phyloP scores from a whole-genome alignment of 352 stramenopile species.

The Phytophthora hibernalis region DNA sequence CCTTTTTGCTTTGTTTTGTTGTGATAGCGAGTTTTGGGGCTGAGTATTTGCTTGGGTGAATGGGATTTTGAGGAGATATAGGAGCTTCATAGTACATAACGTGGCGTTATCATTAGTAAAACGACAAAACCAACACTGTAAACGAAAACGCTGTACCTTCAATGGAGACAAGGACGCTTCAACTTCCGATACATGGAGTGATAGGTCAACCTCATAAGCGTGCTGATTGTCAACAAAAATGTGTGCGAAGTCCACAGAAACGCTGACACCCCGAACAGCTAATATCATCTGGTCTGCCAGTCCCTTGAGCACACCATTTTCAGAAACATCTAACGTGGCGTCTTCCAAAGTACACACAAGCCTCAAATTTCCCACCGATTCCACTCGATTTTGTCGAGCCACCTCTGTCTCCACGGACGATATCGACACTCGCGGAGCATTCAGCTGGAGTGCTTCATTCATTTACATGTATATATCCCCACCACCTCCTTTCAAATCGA shows the following conservation, averaged over 20 bases:
- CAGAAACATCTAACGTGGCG: conserved; percentile 19
- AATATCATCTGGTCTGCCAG: conserved; percentile 31
- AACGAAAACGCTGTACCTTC: conserved; percentile 34
- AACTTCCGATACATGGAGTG: conserved; percentile 29
- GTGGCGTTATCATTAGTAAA: conserved; percentile 15
- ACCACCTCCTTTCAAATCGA: conserved; percentile 37
- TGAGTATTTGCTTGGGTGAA: conserved; percentile 9
- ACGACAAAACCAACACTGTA: not conserved
- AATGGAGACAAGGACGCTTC: conserved; percentile 39
- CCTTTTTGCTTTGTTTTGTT: conserved; percentile 2
- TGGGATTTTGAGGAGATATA: conserved; percentile 53
- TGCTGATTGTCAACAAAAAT: conserved; percentile 22
- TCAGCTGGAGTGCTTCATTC: conserved; percentile 41
- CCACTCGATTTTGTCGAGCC: conserved; percentile 5
- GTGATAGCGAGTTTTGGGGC: not conserved
- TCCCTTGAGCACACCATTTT: conserved; percentile 27
- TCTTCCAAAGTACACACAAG: conserved; percentile 27
- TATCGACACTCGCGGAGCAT: conserved; percentile 29
- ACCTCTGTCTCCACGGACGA: conserved; percentile 27
- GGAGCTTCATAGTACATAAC: conserved; percentile 35
- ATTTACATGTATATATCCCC: conserved; percentile 31
- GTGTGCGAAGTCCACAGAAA: conserved; percentile 33
- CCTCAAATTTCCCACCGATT: conserved; percentile 24
- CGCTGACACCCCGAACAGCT: conserved; percentile 16
- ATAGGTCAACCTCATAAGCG: conserved; percentile 27